Base-by-base conservation (phyloP, 2,329 filamentous ascomycete species). In the Simplicillium sp. region DNA sequence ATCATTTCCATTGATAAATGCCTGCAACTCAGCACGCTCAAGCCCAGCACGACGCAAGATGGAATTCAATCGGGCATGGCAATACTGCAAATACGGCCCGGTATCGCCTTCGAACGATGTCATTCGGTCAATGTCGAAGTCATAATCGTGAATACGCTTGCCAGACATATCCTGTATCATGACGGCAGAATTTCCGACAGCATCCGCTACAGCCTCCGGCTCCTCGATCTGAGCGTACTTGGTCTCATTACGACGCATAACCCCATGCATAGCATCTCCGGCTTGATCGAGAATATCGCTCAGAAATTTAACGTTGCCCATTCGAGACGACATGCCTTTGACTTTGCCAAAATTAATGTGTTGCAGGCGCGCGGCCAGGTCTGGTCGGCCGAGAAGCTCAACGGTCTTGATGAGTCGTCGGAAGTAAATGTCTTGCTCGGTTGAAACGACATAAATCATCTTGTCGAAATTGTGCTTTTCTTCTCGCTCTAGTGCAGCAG, bases 111-210 rank as follows among this genome's bases (percentile, higher is more conserved):
- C 80, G 46, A 84, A 84, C 3, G 78, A 81, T 1, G 75, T 80
- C 82, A 87, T 87, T 38, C 75, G 70, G 38, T 79, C 73, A 58
- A 85, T 75, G 61, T 85, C 77, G 59, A 87, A 87, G 35, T 70
- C 68, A 60, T 84, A 65, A 46, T 64, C 58, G 46, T 64, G 59
- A 43, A 58, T 54, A 36, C 53, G 42, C 68, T 84, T 84, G 51
- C 80, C 80, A 50, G 71, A 75, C 76, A 85, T 82, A 54, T 84
- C 82, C 55, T 85, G 80, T 2, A 84, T 80, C 75, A 85, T 82
- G 55, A 86, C 78, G 25, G 80, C 74, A 2, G 75, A 75, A 51
- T 84, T 83, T 40, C 80, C 80, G 3, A 85, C 65, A 2, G 66
- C 75, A 57, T 85, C 80, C 13, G 81, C 78, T 3, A 73, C 75